These are phyloP conservation scores for Amanita jacksonii DNA, from an alignment of 768 basidiomycete species.

Conservation along the genomic window DNA sequence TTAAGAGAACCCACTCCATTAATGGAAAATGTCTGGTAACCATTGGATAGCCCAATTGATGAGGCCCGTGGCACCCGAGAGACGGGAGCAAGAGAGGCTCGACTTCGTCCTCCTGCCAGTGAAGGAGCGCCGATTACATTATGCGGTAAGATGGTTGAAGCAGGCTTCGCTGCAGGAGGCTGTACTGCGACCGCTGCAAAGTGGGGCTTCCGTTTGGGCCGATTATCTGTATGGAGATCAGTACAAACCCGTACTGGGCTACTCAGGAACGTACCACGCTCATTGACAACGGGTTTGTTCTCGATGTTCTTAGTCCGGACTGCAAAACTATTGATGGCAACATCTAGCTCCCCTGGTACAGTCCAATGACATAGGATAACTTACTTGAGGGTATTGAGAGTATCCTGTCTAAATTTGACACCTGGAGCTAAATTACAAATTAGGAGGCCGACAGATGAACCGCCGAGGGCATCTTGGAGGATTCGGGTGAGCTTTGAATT, in stretches of 20 bases:
- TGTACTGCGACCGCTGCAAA: conserved; percentile 50
- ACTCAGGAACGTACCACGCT: conserved; percentile 43
- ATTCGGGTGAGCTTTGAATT: conserved; percentile 86
- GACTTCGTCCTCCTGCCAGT: conserved; percentile 16
- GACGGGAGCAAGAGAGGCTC: conserved; percentile 28
- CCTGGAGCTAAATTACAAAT: conserved; percentile 88
- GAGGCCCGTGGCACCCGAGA: conserved; percentile 29
- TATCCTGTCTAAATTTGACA: conserved; percentile 74
- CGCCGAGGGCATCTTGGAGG: conserved; percentile 85
- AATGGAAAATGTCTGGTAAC: conserved; percentile 30
- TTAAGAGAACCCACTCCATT: conserved; percentile 13
- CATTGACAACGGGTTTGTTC: conserved; percentile 72
- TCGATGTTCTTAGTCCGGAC: conserved; percentile 80
- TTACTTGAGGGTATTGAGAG: conserved; percentile 86
- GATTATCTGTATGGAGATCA: conserved; percentile 36
- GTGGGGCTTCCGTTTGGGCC: conserved; percentile 47
- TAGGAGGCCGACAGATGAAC: conserved; percentile 66
- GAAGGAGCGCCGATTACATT: conserved; percentile 19
- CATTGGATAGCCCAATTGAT: conserved; percentile 20
- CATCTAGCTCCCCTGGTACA: too few species aligned
- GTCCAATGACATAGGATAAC: too few species aligned
- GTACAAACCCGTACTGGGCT: conserved; percentile 1
- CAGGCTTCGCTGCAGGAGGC: conserved; percentile 33
- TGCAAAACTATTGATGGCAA: conserved; percentile 73
- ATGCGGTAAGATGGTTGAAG: conserved; percentile 36